Conservation (phyloP, 345 rosid genomes). For the Rhizophora apiculata region DNA sequence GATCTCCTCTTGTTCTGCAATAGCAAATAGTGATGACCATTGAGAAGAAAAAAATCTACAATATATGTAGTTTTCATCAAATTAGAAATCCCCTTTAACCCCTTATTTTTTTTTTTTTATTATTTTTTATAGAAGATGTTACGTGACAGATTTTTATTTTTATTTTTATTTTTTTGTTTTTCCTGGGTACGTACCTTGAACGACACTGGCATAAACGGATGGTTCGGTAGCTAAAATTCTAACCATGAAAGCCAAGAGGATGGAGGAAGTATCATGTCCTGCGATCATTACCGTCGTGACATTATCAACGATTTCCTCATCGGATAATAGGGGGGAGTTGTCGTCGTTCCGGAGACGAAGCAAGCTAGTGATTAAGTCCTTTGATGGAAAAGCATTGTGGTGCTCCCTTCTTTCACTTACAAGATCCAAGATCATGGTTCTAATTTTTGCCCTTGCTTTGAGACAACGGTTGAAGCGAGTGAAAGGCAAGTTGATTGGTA, state of each 20-base stretch:
- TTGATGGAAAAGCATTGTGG: background rate
- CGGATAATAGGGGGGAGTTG: background rate
- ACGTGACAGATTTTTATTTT: too few relatives aligned
- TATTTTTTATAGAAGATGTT: too few relatives aligned
- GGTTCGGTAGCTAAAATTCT: constrained; percentile 17
- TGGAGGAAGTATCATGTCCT: constrained; percentile 27
- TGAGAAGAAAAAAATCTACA: too few relatives aligned
- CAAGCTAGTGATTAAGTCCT: constrained; percentile 26
- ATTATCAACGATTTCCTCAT: constrained; percentile 26
- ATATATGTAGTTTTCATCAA: too few relatives aligned
- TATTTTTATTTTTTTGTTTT: too few relatives aligned
- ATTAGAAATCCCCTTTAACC: too few relatives aligned
- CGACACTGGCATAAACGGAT: constrained; percentile 4
- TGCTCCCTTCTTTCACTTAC: constrained; percentile 16
- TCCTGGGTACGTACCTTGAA: constrained; percentile 16
- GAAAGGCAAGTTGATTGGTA: constrained; percentile 31
- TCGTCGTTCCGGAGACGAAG: background rate
- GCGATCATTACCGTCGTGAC: constrained; percentile 10
- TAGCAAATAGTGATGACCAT: background rate
- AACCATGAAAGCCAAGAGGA: constrained; percentile 23
- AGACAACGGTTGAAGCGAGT: constrained; percentile 23
- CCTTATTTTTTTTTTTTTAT: too few relatives aligned
- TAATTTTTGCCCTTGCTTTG: constrained; percentile 1
- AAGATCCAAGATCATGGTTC: background rate
- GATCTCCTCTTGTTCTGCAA: constrained; percentile 23